phyloP scores from a whole-genome alignment of 176 grass and related monocot genomes.

The Musa itinerans region DNA sequence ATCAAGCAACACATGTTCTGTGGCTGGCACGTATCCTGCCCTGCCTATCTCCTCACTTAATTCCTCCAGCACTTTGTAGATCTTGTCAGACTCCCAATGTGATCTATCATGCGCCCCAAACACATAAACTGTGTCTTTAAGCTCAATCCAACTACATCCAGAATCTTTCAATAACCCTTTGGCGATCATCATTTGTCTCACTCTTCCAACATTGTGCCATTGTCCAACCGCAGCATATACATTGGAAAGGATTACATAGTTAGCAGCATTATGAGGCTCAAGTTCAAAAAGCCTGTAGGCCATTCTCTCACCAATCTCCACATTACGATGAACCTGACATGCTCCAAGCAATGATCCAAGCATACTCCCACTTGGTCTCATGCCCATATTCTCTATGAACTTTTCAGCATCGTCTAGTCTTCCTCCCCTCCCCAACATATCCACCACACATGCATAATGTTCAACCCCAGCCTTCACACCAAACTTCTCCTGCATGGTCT shows the following conservation, averaged over 20 bases:
- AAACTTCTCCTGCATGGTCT: slow-evolving; percentile 14
- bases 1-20: slow-evolving; percentile 13
- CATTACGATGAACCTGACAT: slow-evolving; percentile 23
- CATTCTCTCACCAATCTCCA: slow-evolving; percentile 22
- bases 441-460: slow-evolving; percentile 27
- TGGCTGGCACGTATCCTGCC: slow-evolving; percentile 16
- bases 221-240: slow-evolving; percentile 17
- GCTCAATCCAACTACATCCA: slow-evolving; percentile 21
- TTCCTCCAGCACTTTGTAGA: slow-evolving; percentile 9
- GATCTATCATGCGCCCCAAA: slow-evolving; percentile 19
- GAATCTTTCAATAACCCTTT: slow-evolving; percentile 18
- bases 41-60: slow-evolving; percentile 6
- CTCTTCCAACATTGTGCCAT: slow-evolving; percentile 17
- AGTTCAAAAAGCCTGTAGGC: slow-evolving; percentile 10
- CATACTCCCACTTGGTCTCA: slow-evolving; percentile 3
- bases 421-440: slow-evolving; percentile 21
- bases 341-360: slow-evolving; percentile 22
- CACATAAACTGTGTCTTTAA: slow-evolving; percentile 7
- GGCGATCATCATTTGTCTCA: slow-evolving; percentile 1
- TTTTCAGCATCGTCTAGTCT: slow-evolving; percentile 19
- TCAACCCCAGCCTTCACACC: slow-evolving; percentile 6
- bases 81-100: slow-evolving; percentile 14
- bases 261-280: slow-evolving; percentile 16
- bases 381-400: slow-evolving; percentile 6
- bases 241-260: slow-evolving; percentile 24